Evolutionary conservation across 495 filamentous ascomycete species (phyloP), one percentile per base, ranked within the genome.

Genomic region (Aspergillus asperescens): DNA sequence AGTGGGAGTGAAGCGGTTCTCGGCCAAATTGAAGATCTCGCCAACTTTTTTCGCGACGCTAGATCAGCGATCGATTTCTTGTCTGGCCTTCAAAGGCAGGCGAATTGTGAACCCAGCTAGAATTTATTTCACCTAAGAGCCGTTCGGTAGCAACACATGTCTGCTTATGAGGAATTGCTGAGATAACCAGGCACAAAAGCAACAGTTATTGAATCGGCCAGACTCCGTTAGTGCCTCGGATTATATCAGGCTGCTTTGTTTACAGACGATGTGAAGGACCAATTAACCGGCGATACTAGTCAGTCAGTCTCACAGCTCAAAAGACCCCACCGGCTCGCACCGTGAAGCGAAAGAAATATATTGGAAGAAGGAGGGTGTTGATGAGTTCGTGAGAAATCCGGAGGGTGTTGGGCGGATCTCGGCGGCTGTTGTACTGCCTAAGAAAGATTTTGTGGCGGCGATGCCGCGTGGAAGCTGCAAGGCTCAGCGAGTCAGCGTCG

Each of bases 211-310:
- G 32, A 35, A 12, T 16, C 16, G 42, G 39, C 22, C 28, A 48
- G 10, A 38, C 45, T 46, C 24, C 31, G 35, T 15, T 40, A 43
- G 38, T 28, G 40, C 23, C 39, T 43, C 1, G 6, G 42, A 40
- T 47, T 32, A 47, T 34, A 23, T 47, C 42, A 41, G 25, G 20
- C 25, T 32, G 27, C 31, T 24, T 7, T 23, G 41, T 35, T 22
- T 5, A 20, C n/a, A n/a, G n/a, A n/a, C n/a, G 24, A n/a, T 35
- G 9, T n/a, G 9, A 32, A 47, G 8, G 32, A 29, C 34, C 23
- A 41, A 54, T 47, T 47, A 42, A 35, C 51, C 51, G 47, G 51
- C 51, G 41, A 54, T 18, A 15, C 28, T 39, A 34, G 48, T n/a
- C n/a, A n/a, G n/a, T n/a, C n/a, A n/a, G 10, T 38, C 35, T 31